These are phyloP conservation scores for Grosmannia penicillata DNA, from an alignment of 2,329 filamentous ascomycete genomes.

Conservation along the genomic window DNA sequence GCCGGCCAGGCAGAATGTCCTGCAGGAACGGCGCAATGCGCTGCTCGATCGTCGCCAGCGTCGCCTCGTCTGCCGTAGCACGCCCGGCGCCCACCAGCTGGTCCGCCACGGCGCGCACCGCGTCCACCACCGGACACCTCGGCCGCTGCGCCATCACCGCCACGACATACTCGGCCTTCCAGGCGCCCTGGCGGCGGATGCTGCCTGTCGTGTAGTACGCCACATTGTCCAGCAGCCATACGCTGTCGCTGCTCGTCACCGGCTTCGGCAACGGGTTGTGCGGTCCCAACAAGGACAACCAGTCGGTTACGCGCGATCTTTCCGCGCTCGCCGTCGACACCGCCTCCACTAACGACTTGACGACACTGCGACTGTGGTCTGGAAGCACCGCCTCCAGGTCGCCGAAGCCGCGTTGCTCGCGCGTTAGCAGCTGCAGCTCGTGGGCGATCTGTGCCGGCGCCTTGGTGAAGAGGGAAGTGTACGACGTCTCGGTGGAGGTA, in stretches of 20 bases:
- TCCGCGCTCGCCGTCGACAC: background rate
- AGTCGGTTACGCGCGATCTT: background rate
- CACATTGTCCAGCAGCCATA: conserved; percentile 87
- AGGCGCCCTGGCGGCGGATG: conserved; percentile 28
- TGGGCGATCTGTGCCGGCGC: conserved; percentile 4
- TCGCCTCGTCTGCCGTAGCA: conserved; percentile 24
- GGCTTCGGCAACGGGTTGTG: conserved; percentile 43
- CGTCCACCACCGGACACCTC: conserved; percentile 49
- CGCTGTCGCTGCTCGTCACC: conserved; percentile 50
- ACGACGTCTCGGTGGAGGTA: too few species aligned
- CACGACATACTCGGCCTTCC: conserved; percentile 72
- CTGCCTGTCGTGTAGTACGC: conserved; percentile 41
- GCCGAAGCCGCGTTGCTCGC: conserved; percentile 32
- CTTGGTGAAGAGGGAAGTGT: too few species aligned
- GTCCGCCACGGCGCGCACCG: conserved; percentile 56
- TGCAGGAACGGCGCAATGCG: conserved; percentile 67
- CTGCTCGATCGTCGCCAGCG: conserved; percentile 43
- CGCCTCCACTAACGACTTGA: background rate
- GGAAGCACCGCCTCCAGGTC: conserved; percentile 33
- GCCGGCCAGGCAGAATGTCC: conserved; percentile 55
- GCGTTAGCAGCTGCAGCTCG: conserved; percentile 35
- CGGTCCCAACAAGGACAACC: conserved; percentile 22
- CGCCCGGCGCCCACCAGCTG: conserved; percentile 48
- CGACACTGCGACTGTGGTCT: too few species aligned
- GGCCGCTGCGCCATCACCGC: conserved; percentile 66